Base-by-base conservation (phyloP, 768 basidiomycete species). In the Cystobasidium ongulense region DNA sequence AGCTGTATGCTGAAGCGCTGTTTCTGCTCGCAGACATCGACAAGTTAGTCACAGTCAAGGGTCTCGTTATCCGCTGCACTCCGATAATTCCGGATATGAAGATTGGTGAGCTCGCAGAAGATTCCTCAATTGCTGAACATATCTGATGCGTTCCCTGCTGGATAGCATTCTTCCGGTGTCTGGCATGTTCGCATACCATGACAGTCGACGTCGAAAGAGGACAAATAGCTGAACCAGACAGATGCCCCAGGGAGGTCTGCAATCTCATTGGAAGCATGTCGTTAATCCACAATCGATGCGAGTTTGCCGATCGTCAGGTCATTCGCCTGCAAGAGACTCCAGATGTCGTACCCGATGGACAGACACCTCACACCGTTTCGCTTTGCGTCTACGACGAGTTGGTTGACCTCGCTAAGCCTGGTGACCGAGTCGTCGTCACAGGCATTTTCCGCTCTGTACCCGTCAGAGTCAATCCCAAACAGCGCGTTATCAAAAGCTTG, bases 81-180 rank as follows among this genome's bases (percentile, higher is more conserved):
- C 92, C 95, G 13, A 90, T 99, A 78, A 97, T 98, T 74, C 96
- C 96, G 1, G 96, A 99, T 82, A 98, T 99, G 96, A 94, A 95
- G 82, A 87, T 80, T 17, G 84, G 84, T 84, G 50, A 31, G 83
- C 72, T 39, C 27, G 67, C 33, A 21, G 1, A 18, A 31, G 36
- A 11, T 18, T 21, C 25, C 63, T 27, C 29, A 41, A 33, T 2
- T 11, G 50, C n/a, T 13, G n/a, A 57, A 36, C 35, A 73, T 52
- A 36, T 63, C 53, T 57, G 41, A 53, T 62, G 74, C 25, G 23
- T 64, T 7, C 21, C 18, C n/a, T 21, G 38, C 21, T n/a, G n/a
- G n/a, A 0, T 88, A 76, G 96, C 95, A 25, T 98, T 99, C 84
- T 99, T 99, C 86, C 90, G 94, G 68, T 99, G 96, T 82, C 84